Evolutionary conservation across 2,329 filamentous ascomycete genomes (phyloP).

Genomic region (Harringtonia aguacate): DNA sequence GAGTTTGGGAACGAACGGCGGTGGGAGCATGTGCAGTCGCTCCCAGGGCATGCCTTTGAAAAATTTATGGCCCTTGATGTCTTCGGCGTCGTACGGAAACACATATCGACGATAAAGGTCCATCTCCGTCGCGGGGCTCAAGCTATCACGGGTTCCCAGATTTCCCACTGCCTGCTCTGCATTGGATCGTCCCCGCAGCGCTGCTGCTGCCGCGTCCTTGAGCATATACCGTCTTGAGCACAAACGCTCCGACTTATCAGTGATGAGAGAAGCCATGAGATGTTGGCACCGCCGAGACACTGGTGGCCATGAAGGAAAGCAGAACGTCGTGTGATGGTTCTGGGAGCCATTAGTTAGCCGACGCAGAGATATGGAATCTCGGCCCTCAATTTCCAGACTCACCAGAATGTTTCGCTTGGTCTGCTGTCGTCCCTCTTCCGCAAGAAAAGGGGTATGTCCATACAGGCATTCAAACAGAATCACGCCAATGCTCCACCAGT

Average conservation of each 20-base stretch:
- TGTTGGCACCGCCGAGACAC: conserved; percentile 66
- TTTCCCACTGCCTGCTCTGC: neutral
- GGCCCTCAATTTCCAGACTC: conserved; percentile 19
- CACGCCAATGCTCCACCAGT: conserved; percentile 94
- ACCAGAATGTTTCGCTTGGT: conserved; percentile 82
- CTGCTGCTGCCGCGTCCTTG: conserved; percentile 38
- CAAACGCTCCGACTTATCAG: conserved; percentile 64
- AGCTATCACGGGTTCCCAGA: neutral
- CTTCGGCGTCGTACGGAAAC: conserved; percentile 72
- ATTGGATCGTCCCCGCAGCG: neutral
- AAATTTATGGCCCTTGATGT: conserved; percentile 84
- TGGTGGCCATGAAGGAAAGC: conserved; percentile 55
- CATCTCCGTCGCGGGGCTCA: conserved; percentile 8
- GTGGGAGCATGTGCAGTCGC: conserved; percentile 55
- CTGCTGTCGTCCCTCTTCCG: conserved; percentile 63
- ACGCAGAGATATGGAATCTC: neutral
- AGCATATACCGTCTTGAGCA: conserved; percentile 65
- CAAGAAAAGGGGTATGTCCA: conserved; percentile 80
- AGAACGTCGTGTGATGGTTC: conserved; percentile 60
- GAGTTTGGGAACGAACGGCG: conserved; percentile 73
- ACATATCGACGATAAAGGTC: conserved; percentile 48
- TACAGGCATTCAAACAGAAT: conserved; percentile 94
- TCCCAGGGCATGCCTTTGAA: conserved; percentile 75
- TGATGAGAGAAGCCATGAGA: conserved; percentile 61
- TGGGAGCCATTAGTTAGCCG: neutral